These are phyloP conservation scores for Podila horticola DNA, from an alignment of 192 early-diverging fungal species.

Conservation along the genomic window DNA sequence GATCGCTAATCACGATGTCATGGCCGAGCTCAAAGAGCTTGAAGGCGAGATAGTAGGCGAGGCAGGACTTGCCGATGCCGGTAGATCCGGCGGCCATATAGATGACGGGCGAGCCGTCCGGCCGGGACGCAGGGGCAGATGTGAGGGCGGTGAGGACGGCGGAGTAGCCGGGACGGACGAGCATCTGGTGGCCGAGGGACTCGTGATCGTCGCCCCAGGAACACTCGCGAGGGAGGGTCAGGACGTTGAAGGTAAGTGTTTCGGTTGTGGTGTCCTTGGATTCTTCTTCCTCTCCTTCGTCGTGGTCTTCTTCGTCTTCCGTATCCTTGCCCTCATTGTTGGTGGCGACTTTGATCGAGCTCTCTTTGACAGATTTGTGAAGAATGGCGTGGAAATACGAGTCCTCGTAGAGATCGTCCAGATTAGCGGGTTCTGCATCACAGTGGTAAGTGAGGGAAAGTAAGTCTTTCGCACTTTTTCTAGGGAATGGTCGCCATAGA, in stretches of 20 bases:
- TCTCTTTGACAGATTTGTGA: conserved; percentile 23
- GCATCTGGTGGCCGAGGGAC: conserved; percentile 10
- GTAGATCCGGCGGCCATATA: conserved; percentile 26
- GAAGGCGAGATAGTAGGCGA: conserved; percentile 30
- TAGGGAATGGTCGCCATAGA: too few species aligned
- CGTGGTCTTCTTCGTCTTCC: neutral
- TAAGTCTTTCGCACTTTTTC: neutral
- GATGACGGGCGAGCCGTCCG: conserved; percentile 8
- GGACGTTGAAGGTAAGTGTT: conserved; percentile 7
- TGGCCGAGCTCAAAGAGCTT: conserved; percentile 34
- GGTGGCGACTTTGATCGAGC: conserved; percentile 3
- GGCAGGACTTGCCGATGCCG: conserved; percentile 35
- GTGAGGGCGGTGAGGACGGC: conserved; percentile 26
- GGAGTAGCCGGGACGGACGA: conserved; percentile 30
- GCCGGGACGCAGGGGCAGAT: neutral
- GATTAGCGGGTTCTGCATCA: conserved; percentile 15
- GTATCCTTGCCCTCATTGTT: neutral
- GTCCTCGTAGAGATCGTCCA: conserved; percentile 47
- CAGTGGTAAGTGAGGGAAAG: neutral
- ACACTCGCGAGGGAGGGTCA: conserved; percentile 27
- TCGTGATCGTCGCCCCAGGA: conserved; percentile 48
- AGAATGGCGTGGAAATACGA: conserved; percentile 37
- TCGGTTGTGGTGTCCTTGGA: neutral
- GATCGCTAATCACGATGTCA: conserved; percentile 43
- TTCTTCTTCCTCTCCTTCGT: neutral